Evolutionary conservation across 768 basidiomycete species (phyloP).

Genomic region (Wakefieldia striispora): DNA sequence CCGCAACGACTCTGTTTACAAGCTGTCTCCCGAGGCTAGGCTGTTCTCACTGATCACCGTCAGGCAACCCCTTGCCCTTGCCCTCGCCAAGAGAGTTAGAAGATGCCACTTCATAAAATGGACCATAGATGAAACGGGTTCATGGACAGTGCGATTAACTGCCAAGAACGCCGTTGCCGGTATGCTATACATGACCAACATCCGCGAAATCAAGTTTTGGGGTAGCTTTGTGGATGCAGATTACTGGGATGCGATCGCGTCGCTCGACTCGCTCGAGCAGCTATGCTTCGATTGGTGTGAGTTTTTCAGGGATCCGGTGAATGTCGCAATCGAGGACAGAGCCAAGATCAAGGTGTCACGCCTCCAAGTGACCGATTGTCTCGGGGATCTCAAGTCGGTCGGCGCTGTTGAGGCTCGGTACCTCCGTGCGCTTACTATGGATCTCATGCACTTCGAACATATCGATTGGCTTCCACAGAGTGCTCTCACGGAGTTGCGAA

Average conservation of each 20-base stretch:
- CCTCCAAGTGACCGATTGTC: neutral
- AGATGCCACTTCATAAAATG: slow-evolving; percentile 13
- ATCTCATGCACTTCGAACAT: neutral
- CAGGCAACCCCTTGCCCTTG: slow-evolving; percentile 25
- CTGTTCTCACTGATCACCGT: slow-evolving; percentile 31
- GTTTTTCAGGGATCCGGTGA: neutral
- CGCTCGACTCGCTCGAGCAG: slow-evolving; percentile 12
- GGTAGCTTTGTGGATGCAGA: slow-evolving; percentile 5
- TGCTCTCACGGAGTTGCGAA: slow-evolving; percentile 2
- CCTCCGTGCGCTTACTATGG: neutral
- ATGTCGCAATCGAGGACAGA: neutral
- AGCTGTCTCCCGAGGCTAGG: neutral
- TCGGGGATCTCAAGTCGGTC: rapidly evolving
- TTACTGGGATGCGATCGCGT: slow-evolving; percentile 16
- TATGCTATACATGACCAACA: slow-evolving; percentile 17
- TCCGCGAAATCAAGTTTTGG: slow-evolving; percentile 13
- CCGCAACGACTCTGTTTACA: neutral
- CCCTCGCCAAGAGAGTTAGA: slow-evolving; percentile 32
- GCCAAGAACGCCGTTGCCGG: neutral
- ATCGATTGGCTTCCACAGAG: neutral
- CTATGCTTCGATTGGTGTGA: slow-evolving; percentile 9
- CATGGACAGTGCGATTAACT: slow-evolving; percentile 4
- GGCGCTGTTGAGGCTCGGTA: neutral
- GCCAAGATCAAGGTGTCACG: slow-evolving; percentile 6
- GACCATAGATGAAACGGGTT: neutral